Evolutionary conservation across 768 basidiomycete species (phyloP).

Genomic region (Trametes cingulata): DNA sequence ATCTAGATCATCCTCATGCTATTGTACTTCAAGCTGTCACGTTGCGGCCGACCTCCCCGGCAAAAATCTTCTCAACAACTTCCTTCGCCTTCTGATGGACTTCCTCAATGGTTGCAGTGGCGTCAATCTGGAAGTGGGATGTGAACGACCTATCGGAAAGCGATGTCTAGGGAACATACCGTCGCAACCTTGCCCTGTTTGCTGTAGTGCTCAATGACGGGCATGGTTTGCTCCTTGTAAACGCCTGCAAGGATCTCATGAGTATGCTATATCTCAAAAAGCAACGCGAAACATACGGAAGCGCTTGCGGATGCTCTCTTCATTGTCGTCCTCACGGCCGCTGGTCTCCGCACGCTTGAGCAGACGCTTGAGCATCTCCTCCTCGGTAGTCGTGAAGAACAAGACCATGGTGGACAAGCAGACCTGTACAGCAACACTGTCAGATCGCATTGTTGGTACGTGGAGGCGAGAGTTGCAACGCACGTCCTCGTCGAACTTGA

Average conservation of each 20-base stretch:
- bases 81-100: constrained; percentile 63
- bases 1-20: constrained; percentile 11
- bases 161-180: constrained; percentile 43
- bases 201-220: constrained; percentile 86
- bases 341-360: constrained; percentile 91
- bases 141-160: neutral
- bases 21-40: constrained; percentile 23
- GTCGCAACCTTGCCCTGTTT: constrained; percentile 70
- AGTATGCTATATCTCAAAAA: too few species aligned
- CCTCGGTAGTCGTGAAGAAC: constrained; percentile 85
- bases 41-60: constrained; percentile 28
- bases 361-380: constrained; percentile 83
- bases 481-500: constrained; percentile 86
- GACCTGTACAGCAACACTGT: constrained; percentile 47
- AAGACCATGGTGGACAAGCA: constrained; percentile 79
- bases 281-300: constrained; percentile 62
- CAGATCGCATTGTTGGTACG: neutral
- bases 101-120: constrained; percentile 64
- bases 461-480: constrained; percentile 24
- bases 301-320: constrained; percentile 94
- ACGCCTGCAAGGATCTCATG: constrained; percentile 50
- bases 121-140: constrained; percentile 55
- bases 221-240: constrained; percentile 87
- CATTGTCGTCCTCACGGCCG: constrained; percentile 95
- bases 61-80: constrained; percentile 54